Conservation (phyloP, 805 yeast genomes). For the Yamadazyma laniorum region DNA sequence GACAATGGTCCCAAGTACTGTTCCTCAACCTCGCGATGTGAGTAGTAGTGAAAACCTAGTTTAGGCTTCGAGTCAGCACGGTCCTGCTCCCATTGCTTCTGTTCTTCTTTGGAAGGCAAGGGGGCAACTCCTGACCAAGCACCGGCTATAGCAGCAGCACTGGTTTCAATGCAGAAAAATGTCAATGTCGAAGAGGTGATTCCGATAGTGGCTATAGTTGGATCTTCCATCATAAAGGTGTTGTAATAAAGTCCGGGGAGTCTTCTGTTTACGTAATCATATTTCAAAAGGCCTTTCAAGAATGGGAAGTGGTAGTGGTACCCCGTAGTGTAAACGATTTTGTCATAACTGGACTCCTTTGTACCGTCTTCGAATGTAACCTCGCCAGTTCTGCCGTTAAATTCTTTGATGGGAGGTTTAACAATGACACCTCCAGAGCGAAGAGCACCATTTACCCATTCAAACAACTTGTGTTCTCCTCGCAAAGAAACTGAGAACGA, state of each 20-base stretch:
- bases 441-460: constrained; percentile 40
- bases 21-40: constrained; percentile 21
- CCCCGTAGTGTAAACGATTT: constrained; percentile 50
- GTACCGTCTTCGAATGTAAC: constrained; percentile 28
- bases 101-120: constrained; percentile 42
- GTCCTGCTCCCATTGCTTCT: constrained; percentile 31
- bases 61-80: constrained; percentile 22
- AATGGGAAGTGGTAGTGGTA: constrained; percentile 49
- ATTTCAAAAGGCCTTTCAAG: constrained; percentile 17
- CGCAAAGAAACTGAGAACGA: constrained; percentile 26
- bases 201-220: constrained; percentile 43
- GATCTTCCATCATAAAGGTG: constrained; percentile 42
- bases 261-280: neutral
- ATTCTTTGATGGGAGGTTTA: constrained; percentile 26
- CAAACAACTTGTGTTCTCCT: constrained; percentile 25
- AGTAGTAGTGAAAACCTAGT: constrained; percentile 34
- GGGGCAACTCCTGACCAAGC: constrained; percentile 43
- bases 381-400: constrained; percentile 23
- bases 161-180: constrained; percentile 50
- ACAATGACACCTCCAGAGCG: constrained; percentile 29
- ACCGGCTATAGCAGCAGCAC: constrained; percentile 58
- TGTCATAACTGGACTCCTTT: constrained; percentile 29
- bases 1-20: constrained; percentile 27
- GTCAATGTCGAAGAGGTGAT: constrained; percentile 42
- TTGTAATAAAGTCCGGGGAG: constrained; percentile 24